Evolutionary conservation across 768 basidiomycete genomes (phyloP), one percentile per base, ranked within the genome.

Genomic region (Termitomyces sp.): DNA sequence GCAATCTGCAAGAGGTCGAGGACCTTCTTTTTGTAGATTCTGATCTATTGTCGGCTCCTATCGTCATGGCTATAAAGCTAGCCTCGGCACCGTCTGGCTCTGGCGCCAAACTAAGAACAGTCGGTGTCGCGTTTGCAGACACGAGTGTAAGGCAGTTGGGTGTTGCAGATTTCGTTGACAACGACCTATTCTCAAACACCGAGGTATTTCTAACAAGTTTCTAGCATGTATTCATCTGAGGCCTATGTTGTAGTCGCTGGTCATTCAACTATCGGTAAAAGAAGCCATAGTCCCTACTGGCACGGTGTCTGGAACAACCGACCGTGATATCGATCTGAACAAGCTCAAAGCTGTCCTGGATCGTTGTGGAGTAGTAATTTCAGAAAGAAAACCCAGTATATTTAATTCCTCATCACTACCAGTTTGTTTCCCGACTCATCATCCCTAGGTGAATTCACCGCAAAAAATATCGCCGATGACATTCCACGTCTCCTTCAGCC

Each of bases 261-360:
- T 98, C 33, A 98, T 98, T 56, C 97, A 99, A 67, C 81, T 98
- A 2, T 94, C 93, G 0, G 91, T 94, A n/a, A 98, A 98, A 67
- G 97, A 99, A 70, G 94, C 93, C 3, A 79, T 98, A 51, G 75
- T 98, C 39, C 77, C 89, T 2, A 83, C 83, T 0, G 88, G 88
- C n/a, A 88, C 89, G 5, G 72, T 74, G 0, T 79, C 83, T 36
- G 89, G 88, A 0, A 84, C 74, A 2, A 88, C 88, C 0, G 88
- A 91, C 65, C 82, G 88, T 23, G 94, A 98, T 64, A 76, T 94
- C 52, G 96, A 98, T 60, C 72, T 97, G 33, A 85, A 86, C 60
- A 97, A 96, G 68, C 75, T 98, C 36, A 85, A 84, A 61, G 85
- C 86, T 5, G 84, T 98, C 10, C 71, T 98, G 40, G 96, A 98